These are phyloP conservation scores for Myxozyma geophila DNA, from an alignment of 805 yeast species.

Conservation along the genomic window DNA sequence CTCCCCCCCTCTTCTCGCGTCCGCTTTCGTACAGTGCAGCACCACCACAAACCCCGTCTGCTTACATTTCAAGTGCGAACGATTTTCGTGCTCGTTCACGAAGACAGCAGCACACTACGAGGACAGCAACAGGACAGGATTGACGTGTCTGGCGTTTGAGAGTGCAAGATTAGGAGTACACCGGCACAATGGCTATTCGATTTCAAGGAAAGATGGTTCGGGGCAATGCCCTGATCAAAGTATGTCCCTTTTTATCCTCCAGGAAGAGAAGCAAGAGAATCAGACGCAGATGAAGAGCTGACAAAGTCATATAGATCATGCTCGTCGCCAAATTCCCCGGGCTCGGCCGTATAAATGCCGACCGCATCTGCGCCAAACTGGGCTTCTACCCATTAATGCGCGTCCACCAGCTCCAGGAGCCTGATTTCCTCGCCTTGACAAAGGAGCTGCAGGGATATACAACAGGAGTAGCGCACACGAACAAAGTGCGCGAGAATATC, in stretches of 20 bases:
- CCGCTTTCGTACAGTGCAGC: not conserved
- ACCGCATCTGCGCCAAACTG: conserved; percentile 77
- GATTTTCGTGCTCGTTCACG: no score
- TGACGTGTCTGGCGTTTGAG: no score
- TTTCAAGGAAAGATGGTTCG: conserved; percentile 37
- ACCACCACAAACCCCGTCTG: not conserved
- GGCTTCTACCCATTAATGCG: conserved; percentile 94
- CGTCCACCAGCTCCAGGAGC: conserved; percentile 89
- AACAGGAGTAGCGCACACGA: conserved; percentile 79
- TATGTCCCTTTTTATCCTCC: conserved; percentile 4
- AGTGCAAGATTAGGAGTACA: no score
- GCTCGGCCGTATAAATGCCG: conserved; percentile 75
- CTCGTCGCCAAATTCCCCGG: conserved; percentile 85
- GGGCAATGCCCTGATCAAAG: conserved; percentile 37
- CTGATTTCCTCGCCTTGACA: conserved; percentile 81
- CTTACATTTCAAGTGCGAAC: no score
- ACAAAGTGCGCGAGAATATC: conserved; percentile 73
- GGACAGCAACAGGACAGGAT: no score
- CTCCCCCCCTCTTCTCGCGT: not conserved
- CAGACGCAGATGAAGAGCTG: not conserved
- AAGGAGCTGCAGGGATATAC: conserved; percentile 83
- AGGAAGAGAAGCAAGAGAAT: not conserved
- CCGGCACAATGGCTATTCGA: conserved; percentile 7
- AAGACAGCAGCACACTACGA: no score
- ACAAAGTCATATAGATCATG: conserved; percentile 55